Conservation (phyloP, 2,329 filamentous ascomycete genomes). For the Phoma sp. region DNA sequence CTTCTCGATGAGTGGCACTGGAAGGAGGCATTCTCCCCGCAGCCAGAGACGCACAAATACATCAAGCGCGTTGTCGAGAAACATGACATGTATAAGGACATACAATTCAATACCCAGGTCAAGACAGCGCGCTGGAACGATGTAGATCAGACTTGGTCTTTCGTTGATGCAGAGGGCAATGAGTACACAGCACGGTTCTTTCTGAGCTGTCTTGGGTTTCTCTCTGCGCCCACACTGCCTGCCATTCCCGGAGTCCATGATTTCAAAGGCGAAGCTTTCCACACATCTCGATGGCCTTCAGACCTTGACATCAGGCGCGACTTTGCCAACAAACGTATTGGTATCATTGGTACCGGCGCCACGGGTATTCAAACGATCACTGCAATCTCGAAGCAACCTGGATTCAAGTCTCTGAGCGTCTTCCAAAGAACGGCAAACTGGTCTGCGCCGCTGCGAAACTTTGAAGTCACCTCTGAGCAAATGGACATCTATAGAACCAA, state of each 20-base stretch:
- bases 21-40: conserved; percentile 42
- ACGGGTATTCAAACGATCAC: conserved; percentile 69
- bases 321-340: conserved; percentile 64
- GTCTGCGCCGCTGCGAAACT: conserved; percentile 27
- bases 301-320: conserved; percentile 52
- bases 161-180: conserved; percentile 17
- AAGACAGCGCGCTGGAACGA: conserved; percentile 23
- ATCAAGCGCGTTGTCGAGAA: conserved; percentile 57
- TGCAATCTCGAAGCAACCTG: conserved; percentile 57
- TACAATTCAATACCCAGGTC: conserved; percentile 31
- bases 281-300: conserved; percentile 67
- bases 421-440: conserved; percentile 67
- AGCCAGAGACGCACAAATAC: conserved; percentile 59
- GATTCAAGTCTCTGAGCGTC: conserved; percentile 59
- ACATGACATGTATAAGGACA: conserved; percentile 48
- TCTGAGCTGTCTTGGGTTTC: conserved; percentile 28
- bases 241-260: conserved; percentile 29
- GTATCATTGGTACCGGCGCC: conserved; percentile 67
- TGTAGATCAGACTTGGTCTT: conserved; percentile 21
- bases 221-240: conserved; percentile 26
- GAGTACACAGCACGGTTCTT: conserved; percentile 26
- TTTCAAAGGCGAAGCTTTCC: conserved; percentile 38
- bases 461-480: conserved; percentile 17
- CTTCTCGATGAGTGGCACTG: conserved; percentile 55
- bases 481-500: conserved; percentile 21